Percentiles rank a stretch among this genome's conserved stretches.
phyloP scores from a whole-genome alignment of 805 yeast genomes.

The Candida khao-thaluensis region DNA sequence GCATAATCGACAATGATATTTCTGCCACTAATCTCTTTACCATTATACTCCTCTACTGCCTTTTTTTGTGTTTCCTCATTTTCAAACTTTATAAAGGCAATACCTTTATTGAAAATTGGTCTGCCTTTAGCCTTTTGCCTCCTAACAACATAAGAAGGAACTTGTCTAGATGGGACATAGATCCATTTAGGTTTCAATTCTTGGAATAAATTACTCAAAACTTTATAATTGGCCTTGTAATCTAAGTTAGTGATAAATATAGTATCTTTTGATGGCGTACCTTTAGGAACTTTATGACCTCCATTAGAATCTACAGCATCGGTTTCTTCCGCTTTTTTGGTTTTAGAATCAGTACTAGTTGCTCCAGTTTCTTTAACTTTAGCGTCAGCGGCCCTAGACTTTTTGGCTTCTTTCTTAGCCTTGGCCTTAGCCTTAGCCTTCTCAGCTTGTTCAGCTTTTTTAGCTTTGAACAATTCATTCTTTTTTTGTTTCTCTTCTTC shows the following conservation, averaged over 20 bases:
- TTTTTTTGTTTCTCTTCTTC: conserved; percentile 42
- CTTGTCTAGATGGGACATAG: conserved; percentile 54
- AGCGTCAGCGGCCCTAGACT: conserved; percentile 11
- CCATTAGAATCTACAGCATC: background rate
- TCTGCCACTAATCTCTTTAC: conserved; percentile 64
- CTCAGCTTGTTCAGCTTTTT: conserved; percentile 19
- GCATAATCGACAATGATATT: conserved; percentile 70
- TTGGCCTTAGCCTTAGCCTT: conserved; percentile 15
- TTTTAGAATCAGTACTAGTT: conserved; percentile 9
- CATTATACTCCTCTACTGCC: conserved; percentile 74
- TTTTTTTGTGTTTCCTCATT: conserved; percentile 60
- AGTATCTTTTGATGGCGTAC: conserved; percentile 55
- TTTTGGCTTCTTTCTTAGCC: conserved; percentile 18
- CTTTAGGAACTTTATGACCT: conserved; percentile 37
- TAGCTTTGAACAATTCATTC: conserved; percentile 30
- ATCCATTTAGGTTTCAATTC: conserved; percentile 56
- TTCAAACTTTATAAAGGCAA: conserved; percentile 62
- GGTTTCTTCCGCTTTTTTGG: conserved; percentile 1
- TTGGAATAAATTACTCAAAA: conserved; percentile 45
- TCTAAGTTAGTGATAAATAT: conserved; percentile 63
- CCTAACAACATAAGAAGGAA: conserved; percentile 44
- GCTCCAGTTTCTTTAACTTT: conserved; percentile 5
- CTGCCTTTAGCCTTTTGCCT: conserved; percentile 45
- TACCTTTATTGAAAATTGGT: conserved; percentile 56
- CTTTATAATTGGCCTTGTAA: conserved; percentile 46